Evolutionary conservation across 2,329 filamentous ascomycete genomes (phyloP).

Genomic region (Hymenoscyphus scutula): DNA sequence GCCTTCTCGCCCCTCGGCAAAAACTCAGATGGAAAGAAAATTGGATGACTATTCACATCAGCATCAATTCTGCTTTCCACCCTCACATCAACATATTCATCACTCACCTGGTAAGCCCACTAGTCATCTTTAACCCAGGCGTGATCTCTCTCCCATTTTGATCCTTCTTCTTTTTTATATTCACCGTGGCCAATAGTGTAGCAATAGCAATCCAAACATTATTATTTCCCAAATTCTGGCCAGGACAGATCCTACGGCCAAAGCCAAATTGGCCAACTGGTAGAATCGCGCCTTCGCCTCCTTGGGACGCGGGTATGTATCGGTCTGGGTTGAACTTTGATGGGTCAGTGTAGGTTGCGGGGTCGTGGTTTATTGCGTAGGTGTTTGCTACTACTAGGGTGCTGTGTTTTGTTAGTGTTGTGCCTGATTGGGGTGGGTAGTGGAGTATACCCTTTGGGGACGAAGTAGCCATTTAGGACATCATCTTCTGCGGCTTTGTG

Average conservation of each 20-base stretch:
- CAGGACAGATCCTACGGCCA: slow-evolving; percentile 1
- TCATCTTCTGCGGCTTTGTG: slow-evolving; percentile 54
- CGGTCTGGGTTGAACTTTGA: slow-evolving; percentile 43
- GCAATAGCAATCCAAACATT: neutral
- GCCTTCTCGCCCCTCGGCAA: neutral
- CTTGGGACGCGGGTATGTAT: neutral
- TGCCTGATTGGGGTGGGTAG: slow-evolving; percentile 34
- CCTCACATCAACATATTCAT: neutral
- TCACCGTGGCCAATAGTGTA: neutral
- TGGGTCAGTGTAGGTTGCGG: slow-evolving; percentile 41
- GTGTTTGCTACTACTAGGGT: slow-evolving; percentile 45
- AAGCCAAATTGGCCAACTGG: neutral
- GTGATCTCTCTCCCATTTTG: neutral
- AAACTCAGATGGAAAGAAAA: neutral
- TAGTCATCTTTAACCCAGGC: neutral
- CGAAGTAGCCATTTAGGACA: slow-evolving; percentile 52
- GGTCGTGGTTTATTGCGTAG: slow-evolving; percentile 53
- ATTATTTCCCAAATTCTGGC: neutral
- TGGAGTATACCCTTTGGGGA: slow-evolving; percentile 44
- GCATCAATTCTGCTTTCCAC: neutral
- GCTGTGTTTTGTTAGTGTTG: slow-evolving; percentile 22
- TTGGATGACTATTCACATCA: neutral
- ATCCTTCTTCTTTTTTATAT: neutral
- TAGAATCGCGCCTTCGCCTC: neutral
- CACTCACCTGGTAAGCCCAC: neutral